Evolutionary conservation across 805 yeast species (phyloP).

Genomic region (Soucietia sequanensis): DNA sequence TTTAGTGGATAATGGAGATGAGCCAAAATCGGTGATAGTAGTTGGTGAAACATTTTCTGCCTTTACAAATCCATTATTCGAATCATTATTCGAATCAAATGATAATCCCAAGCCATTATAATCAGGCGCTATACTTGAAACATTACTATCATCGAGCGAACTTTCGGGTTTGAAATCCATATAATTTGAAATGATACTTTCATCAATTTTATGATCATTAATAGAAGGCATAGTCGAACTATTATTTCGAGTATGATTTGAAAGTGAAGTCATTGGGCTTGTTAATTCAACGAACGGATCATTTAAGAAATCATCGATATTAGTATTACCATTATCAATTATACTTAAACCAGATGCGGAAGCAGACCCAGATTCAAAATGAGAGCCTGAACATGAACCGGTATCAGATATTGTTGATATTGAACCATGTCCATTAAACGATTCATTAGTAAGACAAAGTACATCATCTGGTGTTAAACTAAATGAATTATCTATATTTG

Average conservation of each 20-base stretch:
- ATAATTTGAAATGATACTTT: slow-evolving; percentile 1
- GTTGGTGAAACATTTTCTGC: background rate
- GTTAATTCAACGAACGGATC: slow-evolving; percentile 12
- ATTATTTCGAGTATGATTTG: background rate
- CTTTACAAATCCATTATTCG: background rate
- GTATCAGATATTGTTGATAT: too few relatives aligned
- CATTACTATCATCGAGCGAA: too few relatives aligned
- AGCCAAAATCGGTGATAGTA: background rate
- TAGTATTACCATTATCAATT: slow-evolving; percentile 5
- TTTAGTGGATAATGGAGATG: too few relatives aligned
- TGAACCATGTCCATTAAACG: too few relatives aligned
- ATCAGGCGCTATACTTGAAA: background rate
- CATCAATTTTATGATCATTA: slow-evolving; percentile 1
- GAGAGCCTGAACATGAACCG: too few relatives aligned
- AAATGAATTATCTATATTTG: too few relatives aligned
- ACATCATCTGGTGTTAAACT: too few relatives aligned
- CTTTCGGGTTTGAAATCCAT: slow-evolving; percentile 1
- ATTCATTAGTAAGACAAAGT: too few relatives aligned
- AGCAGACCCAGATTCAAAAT: too few relatives aligned
- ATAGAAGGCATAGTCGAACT: too few relatives aligned
- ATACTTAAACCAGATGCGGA: too few relatives aligned
- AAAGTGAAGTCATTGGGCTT: slow-evolving; percentile 1
- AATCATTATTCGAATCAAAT: background rate
- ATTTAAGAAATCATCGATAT: slow-evolving; percentile 15
- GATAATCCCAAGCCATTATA: slow-evolving; percentile 3